These are phyloP conservation scores for Phytophthora sp. DNA, from an alignment of 352 stramenopile species.

Conservation along the genomic window DNA sequence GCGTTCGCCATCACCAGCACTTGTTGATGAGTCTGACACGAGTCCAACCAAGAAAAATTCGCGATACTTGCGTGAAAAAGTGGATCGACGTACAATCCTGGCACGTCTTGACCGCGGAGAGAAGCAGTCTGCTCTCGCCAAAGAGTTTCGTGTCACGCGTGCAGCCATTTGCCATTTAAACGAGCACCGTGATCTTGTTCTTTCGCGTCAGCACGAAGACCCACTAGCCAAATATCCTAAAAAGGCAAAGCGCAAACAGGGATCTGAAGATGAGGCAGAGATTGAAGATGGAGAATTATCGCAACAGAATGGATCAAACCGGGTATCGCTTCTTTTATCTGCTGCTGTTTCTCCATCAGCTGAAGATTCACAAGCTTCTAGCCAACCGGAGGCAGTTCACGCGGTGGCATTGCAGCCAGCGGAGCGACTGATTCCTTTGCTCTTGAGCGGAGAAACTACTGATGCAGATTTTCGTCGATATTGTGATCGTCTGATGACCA, in stretches of 20 bases:
- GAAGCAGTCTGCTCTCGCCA: slow-evolving; percentile 55
- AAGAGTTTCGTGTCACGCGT: slow-evolving; percentile 65
- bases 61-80: slow-evolving; percentile 53
- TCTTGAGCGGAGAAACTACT: slow-evolving; percentile 14
- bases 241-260: slow-evolving; percentile 10
- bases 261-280: not conserved
- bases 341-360: not conserved
- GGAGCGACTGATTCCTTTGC: slow-evolving; percentile 19
- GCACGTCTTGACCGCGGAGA: slow-evolving; percentile 46
- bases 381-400: not conserved
- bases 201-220: slow-evolving; percentile 48
- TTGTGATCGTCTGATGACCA: slow-evolving; percentile 39
- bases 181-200: slow-evolving; percentile 48
- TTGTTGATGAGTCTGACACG: not conserved
- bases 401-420: slow-evolving; percentile 9
- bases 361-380: not conserved
- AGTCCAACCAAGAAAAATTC: slow-evolving; percentile 35
- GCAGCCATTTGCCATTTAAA: slow-evolving; percentile 67
- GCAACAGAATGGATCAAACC: not conserved
- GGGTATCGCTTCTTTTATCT: not conserved
- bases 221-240: slow-evolving; percentile 54
- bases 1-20: not conserved
- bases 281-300: not conserved
- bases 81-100: slow-evolving; percentile 55
- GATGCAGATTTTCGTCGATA: slow-evolving; percentile 30